Evolutionary conservation across 164 flowering plant species (phyloP), one percentile per base, ranked within the genome.

Genomic region (Nelumbo lutea): DNA sequence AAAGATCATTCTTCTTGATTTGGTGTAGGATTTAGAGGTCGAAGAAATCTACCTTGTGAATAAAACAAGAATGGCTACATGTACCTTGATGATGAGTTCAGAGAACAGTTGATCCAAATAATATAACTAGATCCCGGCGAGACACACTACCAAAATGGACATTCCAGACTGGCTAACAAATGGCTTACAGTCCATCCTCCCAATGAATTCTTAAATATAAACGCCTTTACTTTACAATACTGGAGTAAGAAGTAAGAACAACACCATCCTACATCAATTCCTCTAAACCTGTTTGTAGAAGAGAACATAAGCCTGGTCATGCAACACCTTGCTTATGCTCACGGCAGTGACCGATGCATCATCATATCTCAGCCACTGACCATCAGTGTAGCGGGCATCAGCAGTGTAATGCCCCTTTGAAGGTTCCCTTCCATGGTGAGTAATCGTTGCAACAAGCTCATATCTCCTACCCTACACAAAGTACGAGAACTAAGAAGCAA

Each of bases 331-430:
- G 76, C 40, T 80, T 11, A 75, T 65, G 62, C 81, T 73, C 44
- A 93, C 82, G 2, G 86, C 82, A 27, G 79, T 80, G 56, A 93
- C 90, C 61, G 86, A 83, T 45, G 98, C 85, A 80, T 93, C 98
- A 67, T 93, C 98, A 73, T 77, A 90, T 5, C 88, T 86, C 27
- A 93, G 72, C 98, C 98, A 93, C 59, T 83, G 86, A 43, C 88
- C 86, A 75, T 79, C 79, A 4, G 81, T 59, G 65, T 76, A 72
- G 46, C 86, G 85, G 14, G 86, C 85, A 84, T 93, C 97, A 14
- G 98, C 88, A 61, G 96, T 89, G 53, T 93, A 93, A 77, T 93
- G 98, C 44, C 98, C 98, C 71, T 85, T 93, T 1, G 96, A 91
- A 45, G 92, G 88, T 42, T 91, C 98, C 72, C 85, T 86, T 53